These are phyloP conservation scores for Pseudonitzschia multiseries DNA, from an alignment of 108 stramenopile species.

Conservation along the genomic window DNA sequence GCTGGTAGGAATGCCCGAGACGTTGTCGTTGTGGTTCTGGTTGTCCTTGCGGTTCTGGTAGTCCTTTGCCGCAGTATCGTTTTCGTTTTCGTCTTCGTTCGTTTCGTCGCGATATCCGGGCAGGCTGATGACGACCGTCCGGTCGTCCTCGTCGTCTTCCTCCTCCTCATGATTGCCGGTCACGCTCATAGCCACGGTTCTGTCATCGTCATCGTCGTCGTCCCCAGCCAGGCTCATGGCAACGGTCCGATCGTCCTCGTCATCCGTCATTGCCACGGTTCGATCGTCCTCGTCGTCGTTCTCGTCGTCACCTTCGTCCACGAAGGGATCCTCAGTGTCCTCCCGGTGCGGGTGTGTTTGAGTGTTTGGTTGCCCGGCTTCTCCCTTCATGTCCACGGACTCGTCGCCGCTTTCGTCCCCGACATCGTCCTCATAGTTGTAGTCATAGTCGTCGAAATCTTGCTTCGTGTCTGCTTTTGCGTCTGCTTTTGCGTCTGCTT, in stretches of 20 bases:
- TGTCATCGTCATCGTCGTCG: conserved; percentile 11
- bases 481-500: no score
- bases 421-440: not conserved
- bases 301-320: not conserved
- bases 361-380: not conserved
- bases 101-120: no score
- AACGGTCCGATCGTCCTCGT: not conserved
- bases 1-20: no score
- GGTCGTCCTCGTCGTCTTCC: not conserved
- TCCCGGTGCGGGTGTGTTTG: not conserved
- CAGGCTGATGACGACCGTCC: not conserved
- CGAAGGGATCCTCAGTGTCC: not conserved
- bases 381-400: conserved; percentile 4
- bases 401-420: not conserved
- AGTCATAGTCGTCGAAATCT: not conserved
- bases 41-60: no score
- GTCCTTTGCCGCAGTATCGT: no score
- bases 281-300: conserved; percentile 14
- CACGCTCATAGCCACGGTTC: conserved; percentile 2
- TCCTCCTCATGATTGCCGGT: not conserved
- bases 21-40: no score
- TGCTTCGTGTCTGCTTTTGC: no score
- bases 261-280: not conserved
- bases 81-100: no score
- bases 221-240: not conserved